phyloP scores from a whole-genome alignment of 192 early-diverging fungal genomes.

The Coemansia nantahalensis region DNA sequence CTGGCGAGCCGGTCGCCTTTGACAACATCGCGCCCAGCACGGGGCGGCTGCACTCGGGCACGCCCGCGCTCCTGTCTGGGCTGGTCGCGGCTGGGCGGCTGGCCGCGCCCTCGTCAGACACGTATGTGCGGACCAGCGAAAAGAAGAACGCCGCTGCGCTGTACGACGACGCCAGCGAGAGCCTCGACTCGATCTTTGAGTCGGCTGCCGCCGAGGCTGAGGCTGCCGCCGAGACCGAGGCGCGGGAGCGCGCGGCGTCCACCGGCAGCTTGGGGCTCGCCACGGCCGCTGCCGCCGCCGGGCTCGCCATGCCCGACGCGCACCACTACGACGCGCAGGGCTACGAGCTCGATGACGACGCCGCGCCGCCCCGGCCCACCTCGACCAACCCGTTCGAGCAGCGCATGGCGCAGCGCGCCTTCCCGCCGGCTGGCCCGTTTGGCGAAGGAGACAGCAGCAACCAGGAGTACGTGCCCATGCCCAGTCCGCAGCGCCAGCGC shows the following conservation, averaged over 20 bases:
- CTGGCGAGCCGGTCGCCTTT: slow-evolving; percentile 47
- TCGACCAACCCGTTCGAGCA: slow-evolving; percentile 54
- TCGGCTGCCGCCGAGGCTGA: slow-evolving; percentile 47
- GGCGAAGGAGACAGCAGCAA: slow-evolving; percentile 27
- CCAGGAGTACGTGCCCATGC: slow-evolving; percentile 42
- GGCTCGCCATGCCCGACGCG: slow-evolving; percentile 17
- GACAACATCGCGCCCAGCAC: slow-evolving; percentile 44
- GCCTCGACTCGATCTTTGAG: slow-evolving; percentile 51
- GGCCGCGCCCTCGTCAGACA: slow-evolving; percentile 44
- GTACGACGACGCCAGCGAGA: slow-evolving; percentile 36
- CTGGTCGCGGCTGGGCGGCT: slow-evolving; percentile 38
- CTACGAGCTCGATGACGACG: slow-evolving; percentile 13
- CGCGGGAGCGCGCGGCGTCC: slow-evolving; percentile 33
- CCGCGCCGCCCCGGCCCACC: slow-evolving; percentile 29
- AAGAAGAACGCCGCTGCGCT: slow-evolving; percentile 16
- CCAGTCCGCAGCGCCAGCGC: slow-evolving; percentile 25
- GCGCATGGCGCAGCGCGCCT: slow-evolving; percentile 44
- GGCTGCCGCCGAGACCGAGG: slow-evolving; percentile 44
- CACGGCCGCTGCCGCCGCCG: slow-evolving; percentile 12
- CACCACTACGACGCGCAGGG: slow-evolving; percentile 24
- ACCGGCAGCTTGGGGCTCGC: slow-evolving; percentile 15
- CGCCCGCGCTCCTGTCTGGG: slow-evolving; percentile 29
- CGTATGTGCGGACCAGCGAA: slow-evolving; percentile 37
- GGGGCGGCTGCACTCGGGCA: slow-evolving; percentile 37
- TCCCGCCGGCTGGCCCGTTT: slow-evolving; percentile 52